Evolutionary conservation across 2,329 filamentous ascomycete species (phyloP).

Genomic region (Fusarium sp.): DNA sequence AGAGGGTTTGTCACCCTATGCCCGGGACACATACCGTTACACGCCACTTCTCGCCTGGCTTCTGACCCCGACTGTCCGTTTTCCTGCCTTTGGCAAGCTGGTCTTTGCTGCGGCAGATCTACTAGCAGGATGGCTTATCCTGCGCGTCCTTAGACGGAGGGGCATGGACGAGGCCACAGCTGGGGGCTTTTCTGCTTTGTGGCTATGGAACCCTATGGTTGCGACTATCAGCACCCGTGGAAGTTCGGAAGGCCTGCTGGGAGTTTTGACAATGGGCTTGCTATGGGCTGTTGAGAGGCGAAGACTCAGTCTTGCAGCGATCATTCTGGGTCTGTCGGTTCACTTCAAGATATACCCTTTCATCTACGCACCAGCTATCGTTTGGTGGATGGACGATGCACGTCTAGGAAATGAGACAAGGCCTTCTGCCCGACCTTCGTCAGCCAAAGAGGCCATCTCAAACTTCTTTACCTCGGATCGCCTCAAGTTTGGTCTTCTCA

Average conservation of each 20-base stretch:
- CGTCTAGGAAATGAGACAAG: conserved; percentile 51
- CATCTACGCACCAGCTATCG: conserved; percentile 86
- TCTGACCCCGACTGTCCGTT: conserved; percentile 78
- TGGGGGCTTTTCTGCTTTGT: conserved; percentile 84
- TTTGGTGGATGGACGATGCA: conserved; percentile 82
- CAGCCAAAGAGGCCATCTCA: conserved; percentile 43
- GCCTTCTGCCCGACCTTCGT: conserved; percentile 23
- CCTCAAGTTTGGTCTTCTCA: conserved; percentile 71
- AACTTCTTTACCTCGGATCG: conserved; percentile 68
- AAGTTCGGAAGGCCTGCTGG: conserved; percentile 91
- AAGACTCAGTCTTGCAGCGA: conserved; percentile 74
- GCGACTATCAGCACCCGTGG: conserved; percentile 95
- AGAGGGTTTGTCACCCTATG: conserved; percentile 80
- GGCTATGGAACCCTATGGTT: conserved; percentile 98
- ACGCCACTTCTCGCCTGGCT: conserved; percentile 95
- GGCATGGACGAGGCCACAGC: conserved; percentile 68
- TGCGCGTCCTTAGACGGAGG: conserved; percentile 54
- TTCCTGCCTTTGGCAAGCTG: conserved; percentile 88
- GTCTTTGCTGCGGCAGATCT: conserved; percentile 89
- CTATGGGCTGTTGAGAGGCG: conserved; percentile 83
- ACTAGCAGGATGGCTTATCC: conserved; percentile 84
- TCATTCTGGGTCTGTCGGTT: conserved; percentile 84
- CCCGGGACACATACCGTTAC: conserved; percentile 94
- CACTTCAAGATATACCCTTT: conserved; percentile 99
- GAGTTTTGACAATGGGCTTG: conserved; percentile 84